phyloP scores from a whole-genome alignment of 306 rosid species.

The Trifolium fragiferum region DNA sequence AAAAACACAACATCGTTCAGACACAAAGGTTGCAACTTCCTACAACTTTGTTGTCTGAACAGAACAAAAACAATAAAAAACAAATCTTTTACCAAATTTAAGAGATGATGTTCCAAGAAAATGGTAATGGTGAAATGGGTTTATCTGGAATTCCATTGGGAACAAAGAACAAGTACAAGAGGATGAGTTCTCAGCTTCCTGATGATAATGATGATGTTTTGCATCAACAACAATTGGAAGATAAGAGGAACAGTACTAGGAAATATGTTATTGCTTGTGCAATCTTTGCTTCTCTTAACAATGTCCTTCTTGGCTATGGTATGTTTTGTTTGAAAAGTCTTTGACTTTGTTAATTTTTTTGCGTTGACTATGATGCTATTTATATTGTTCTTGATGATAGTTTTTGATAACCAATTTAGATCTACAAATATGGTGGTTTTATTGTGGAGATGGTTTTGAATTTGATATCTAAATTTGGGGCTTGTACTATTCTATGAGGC shows the following conservation, averaged over 20 bases:
- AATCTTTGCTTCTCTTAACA: constrained; percentile 91
- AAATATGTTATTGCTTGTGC: constrained; percentile 89
- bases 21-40: constrained; percentile 18
- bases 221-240: constrained; percentile 46
- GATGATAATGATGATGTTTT: constrained; percentile 62
- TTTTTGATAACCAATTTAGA: constrained; percentile 27
- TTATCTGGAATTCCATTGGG: constrained; percentile 73
- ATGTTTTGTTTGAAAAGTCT: constrained; percentile 32
- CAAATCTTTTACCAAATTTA: background rate
- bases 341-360: constrained; percentile 27
- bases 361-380: constrained; percentile 18
- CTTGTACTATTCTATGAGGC: too few species aligned
- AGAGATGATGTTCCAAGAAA: constrained; percentile 72
- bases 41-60: constrained; percentile 11
- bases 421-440: constrained; percentile 5
- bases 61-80: background rate
- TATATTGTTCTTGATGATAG: constrained; percentile 11
- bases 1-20: background rate
- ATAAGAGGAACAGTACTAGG: constrained; percentile 53
- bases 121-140: constrained; percentile 69
- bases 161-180: constrained; percentile 73
- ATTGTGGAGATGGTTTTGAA: constrained; percentile 19
- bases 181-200: constrained; percentile 65
- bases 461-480: background rate
- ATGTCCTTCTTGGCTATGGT: constrained; percentile 98